Evolutionary conservation across 1,284 basidiomycete species (phyloP).

Genomic region (Trichosporon ovoides): DNA sequence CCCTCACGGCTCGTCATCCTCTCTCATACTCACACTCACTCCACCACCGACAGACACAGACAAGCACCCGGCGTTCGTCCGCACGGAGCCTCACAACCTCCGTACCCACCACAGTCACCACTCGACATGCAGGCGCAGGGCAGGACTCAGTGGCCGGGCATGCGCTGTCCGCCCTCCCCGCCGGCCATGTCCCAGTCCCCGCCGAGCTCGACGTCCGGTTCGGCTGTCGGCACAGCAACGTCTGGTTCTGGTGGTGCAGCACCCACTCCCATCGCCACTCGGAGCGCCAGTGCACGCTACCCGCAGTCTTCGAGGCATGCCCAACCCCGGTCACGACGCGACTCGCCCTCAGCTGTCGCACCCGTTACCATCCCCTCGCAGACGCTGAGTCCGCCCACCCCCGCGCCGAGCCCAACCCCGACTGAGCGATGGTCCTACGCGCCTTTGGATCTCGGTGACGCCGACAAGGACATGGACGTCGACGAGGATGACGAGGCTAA

Average conservation of each 20-base stretch:
- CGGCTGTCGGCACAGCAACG: neutral
- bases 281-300: neutral
- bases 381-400: conserved; percentile 20
- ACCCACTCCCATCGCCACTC: neutral
- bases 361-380: conserved; percentile 21
- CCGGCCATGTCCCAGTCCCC: conserved; percentile 5
- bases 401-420: conserved; percentile 19
- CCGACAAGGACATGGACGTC: neutral
- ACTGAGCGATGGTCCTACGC: conserved; percentile 17
- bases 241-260: neutral
- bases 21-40: neutral
- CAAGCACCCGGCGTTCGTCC: conserved; percentile 1
- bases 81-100: neutral
- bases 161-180: conserved; percentile 8
- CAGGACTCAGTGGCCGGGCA: conserved; percentile 6
- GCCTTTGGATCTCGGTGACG: conserved; percentile 4
- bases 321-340: neutral
- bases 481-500: neutral
- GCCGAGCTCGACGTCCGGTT: neutral
- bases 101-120: neutral
- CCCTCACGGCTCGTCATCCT: neutral
- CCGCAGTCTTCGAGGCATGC: neutral
- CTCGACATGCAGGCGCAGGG: conserved; percentile 3
- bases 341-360: neutral
- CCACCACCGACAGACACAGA: neutral